Evolutionary conservation across 129 eudicot genomes (phyloP).

Genomic region (Arctium minus): DNA sequence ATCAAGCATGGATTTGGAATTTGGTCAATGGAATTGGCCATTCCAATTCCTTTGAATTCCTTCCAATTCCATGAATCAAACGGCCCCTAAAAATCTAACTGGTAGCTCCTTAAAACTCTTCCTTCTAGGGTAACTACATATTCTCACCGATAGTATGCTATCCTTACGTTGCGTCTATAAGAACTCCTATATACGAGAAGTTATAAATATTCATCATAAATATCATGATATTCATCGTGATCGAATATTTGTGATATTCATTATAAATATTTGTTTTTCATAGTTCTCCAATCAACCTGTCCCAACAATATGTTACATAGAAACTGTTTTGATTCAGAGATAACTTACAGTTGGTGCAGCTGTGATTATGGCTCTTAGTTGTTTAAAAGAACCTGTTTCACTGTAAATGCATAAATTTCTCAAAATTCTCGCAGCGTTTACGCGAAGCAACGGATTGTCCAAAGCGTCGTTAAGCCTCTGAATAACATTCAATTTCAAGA

Average conservation of each 20-base stretch:
- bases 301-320: neutral
- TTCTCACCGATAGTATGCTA: too few species aligned
- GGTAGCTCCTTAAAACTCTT: too few species aligned
- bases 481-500: conserved; percentile 41
- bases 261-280: neutral
- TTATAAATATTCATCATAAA: neutral
- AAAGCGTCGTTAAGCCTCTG: conserved; percentile 49
- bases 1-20: too few species aligned
- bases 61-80: too few species aligned
- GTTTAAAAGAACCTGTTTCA: conserved; percentile 44
- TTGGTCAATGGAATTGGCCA: too few species aligned
- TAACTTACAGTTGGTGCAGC: conserved; percentile 70
- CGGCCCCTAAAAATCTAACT: too few species aligned
- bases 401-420: conserved; percentile 69
- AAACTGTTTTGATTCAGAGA: neutral
- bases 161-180: too few species aligned
- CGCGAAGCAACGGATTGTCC: conserved; percentile 54
- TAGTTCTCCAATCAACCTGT: neutral
- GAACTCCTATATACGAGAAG: too few species aligned
- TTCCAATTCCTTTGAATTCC: too few species aligned
- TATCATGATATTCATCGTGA: too few species aligned
- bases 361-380: conserved; percentile 42
- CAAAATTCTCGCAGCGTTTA: conserved; percentile 71
- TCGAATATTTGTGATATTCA: too few species aligned
- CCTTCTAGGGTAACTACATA: too few species aligned